A percentile compares a stretch with the other conserved stretches of the same genome.
These are phyloP conservation scores for Gracilaria gracilis DNA, from an alignment of 23 red algal species.

Conservation along the genomic window DNA sequence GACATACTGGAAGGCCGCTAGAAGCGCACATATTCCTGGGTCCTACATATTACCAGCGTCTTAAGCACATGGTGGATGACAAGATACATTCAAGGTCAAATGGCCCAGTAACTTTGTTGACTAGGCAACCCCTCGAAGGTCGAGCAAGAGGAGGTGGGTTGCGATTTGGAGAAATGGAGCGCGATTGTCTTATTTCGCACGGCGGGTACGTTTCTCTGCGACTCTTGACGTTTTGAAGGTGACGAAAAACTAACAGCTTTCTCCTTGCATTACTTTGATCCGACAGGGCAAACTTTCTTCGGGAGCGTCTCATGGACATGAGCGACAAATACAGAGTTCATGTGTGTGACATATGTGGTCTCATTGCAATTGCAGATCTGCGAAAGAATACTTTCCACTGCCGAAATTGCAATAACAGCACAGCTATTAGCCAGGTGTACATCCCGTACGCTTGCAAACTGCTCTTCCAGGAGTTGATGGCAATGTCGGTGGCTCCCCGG, in stretches of 20 bases:
- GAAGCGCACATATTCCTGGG: slow-evolving; percentile 98
- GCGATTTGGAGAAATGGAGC: slow-evolving; percentile 99
- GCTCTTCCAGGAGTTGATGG: slow-evolving; percentile 98
- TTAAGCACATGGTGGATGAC: slow-evolving; percentile 98
- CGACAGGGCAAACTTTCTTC: slow-evolving; percentile 74
- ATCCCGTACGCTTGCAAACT: slow-evolving; percentile 99
- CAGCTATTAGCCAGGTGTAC: slow-evolving; percentile 85
- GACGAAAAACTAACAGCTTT: neutral
- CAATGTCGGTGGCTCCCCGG: slow-evolving; percentile 95
- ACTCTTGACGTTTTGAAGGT: neutral
- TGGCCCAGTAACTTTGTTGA: slow-evolving; percentile 93
- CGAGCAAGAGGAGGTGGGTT: slow-evolving; percentile 91
- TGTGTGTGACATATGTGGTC: slow-evolving; percentile 94
- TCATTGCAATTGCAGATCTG: slow-evolving; percentile 97
- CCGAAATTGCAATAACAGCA: slow-evolving; percentile 95
- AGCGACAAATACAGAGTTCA: slow-evolving; percentile 91
- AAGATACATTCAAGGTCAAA: slow-evolving; percentile 95
- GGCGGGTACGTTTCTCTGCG: slow-evolving; percentile 58
- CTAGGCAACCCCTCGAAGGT: slow-evolving; percentile 96
- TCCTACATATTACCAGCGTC: slow-evolving; percentile 97
- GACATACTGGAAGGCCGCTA: slow-evolving; percentile 92
- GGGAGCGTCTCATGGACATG: slow-evolving; percentile 97
- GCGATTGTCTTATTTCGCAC: slow-evolving; percentile 95
- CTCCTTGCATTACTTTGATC: neutral
- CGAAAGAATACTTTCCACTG: slow-evolving; percentile 89